phyloP scores from a whole-genome alignment of 2,329 filamentous ascomycete genomes.

The Ophiocordyceps polyrhachis-furcata region DNA sequence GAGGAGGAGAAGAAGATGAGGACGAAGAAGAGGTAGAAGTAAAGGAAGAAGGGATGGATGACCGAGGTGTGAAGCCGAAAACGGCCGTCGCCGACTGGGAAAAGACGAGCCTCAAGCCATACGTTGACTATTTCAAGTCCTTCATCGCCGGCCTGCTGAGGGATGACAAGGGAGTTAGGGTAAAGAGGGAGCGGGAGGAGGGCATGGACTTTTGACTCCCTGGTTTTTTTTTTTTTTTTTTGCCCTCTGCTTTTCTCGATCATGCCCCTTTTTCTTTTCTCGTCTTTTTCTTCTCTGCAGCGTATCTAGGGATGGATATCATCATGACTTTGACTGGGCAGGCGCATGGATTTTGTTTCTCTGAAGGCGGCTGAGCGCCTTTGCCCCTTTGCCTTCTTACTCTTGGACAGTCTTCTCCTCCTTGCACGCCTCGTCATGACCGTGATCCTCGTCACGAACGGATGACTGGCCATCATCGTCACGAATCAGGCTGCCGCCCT shows the following conservation, averaged over 20 bases:
- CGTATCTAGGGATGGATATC: background rate
- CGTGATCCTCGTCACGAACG: conserved; percentile 7
- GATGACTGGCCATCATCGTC: conserved; percentile 5
- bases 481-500: conserved; percentile 52
- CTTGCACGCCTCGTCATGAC: conserved; percentile 9
- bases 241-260: background rate
- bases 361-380: no score
- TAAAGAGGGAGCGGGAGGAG: conserved; percentile 38
- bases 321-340: background rate
- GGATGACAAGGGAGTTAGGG: conserved; percentile 42
- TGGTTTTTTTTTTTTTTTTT: background rate
- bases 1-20: background rate
- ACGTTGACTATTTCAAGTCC: conserved; percentile 70
- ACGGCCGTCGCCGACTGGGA: conserved; percentile 64
- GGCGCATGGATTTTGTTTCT: background rate
- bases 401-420: background rate
- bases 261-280: no score
- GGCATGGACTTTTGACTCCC: conserved; percentile 30
- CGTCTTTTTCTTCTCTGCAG: background rate
- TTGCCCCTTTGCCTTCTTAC: no score
- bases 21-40: background rate
- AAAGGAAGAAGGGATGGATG: conserved; percentile 16
- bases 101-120: conserved; percentile 88
- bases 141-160: conserved; percentile 67
- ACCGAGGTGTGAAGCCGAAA: conserved; percentile 18